Conservation (phyloP, 768 basidiomycete species). For the Lenzites betulinus region DNA sequence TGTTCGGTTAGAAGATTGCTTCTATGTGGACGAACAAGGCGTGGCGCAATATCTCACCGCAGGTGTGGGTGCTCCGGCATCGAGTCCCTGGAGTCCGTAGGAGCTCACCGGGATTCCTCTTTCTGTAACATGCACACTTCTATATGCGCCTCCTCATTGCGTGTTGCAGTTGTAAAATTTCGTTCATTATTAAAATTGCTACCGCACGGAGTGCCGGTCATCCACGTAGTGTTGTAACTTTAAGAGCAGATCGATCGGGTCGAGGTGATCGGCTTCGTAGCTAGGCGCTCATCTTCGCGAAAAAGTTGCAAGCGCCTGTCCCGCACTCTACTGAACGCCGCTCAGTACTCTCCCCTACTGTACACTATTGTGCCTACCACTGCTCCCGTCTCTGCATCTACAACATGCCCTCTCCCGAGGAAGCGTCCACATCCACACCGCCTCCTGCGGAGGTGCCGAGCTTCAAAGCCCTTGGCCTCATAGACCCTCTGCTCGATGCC, state of each 20-base stretch:
- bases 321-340: conserved; percentile 2
- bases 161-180: too few species aligned
- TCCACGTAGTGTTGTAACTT: too few species aligned
- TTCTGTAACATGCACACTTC: too few species aligned
- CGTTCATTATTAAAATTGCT: too few species aligned
- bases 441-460: conserved; percentile 42
- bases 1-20: conserved; percentile 83
- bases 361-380: background rate
- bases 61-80: conserved; percentile 61
- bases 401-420: conserved; percentile 64
- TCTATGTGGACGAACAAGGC: conserved; percentile 62
- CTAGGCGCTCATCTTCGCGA: background rate
- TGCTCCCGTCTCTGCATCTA: background rate
- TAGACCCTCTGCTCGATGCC: conserved; percentile 85
- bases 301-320: conserved; percentile 9
- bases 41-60: conserved; percentile 59
- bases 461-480: conserved; percentile 86
- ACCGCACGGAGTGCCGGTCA: too few species aligned
- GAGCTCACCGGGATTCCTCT: background rate
- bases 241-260: too few species aligned
- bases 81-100: conserved; percentile 39
- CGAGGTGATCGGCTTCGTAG: background rate
- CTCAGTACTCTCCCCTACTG: background rate
- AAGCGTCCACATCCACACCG: conserved; percentile 50
- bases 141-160: too few species aligned